Percentiles rank a stretch among this genome's conserved stretches.
Evolutionary conservation across 2,329 filamentous ascomycete genomes (phyloP).

Genomic region (Rhynchosporium graminicola): DNA sequence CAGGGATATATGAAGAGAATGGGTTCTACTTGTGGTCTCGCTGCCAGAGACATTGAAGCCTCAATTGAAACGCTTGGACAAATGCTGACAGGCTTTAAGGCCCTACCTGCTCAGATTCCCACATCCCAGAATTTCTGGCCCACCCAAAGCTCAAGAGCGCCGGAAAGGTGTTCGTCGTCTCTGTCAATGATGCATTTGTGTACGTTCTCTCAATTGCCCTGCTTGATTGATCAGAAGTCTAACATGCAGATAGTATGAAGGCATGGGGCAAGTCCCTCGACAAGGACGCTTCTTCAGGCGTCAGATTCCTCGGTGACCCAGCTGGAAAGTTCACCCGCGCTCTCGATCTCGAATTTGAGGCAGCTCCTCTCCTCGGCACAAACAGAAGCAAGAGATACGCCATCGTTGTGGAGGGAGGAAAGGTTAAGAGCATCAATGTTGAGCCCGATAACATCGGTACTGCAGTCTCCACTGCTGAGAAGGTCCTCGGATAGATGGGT

Average conservation of each 20-base stretch:
- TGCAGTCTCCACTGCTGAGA: conserved; percentile 47
- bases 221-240: background rate
- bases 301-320: conserved; percentile 87
- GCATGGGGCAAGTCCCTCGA: conserved; percentile 82
- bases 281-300: conserved; percentile 68
- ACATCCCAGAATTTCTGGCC: conserved; percentile 85
- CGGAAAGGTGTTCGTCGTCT: conserved; percentile 83
- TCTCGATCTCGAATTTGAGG: conserved; percentile 81
- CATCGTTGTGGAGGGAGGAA: conserved; percentile 78
- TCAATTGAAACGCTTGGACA: background rate
- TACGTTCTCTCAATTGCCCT: conserved; percentile 48
- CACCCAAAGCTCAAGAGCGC: conserved; percentile 76
- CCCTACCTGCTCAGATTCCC: conserved; percentile 64
- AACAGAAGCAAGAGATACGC: conserved; percentile 86
- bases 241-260: conserved; percentile 66
- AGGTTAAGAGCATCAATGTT: conserved; percentile 78
- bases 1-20: background rate
- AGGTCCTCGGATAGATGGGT: conserved; percentile 31
- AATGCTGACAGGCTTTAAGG: conserved; percentile 39
- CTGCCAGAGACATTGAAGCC: background rate
- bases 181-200: conserved; percentile 95
- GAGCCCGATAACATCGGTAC: conserved; percentile 89
- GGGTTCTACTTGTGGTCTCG: background rate
- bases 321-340: conserved; percentile 77
- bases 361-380: conserved; percentile 75